phyloP scores from a whole-genome alignment of 176 grass and related monocot species.

The Cenchrus americanus region DNA sequence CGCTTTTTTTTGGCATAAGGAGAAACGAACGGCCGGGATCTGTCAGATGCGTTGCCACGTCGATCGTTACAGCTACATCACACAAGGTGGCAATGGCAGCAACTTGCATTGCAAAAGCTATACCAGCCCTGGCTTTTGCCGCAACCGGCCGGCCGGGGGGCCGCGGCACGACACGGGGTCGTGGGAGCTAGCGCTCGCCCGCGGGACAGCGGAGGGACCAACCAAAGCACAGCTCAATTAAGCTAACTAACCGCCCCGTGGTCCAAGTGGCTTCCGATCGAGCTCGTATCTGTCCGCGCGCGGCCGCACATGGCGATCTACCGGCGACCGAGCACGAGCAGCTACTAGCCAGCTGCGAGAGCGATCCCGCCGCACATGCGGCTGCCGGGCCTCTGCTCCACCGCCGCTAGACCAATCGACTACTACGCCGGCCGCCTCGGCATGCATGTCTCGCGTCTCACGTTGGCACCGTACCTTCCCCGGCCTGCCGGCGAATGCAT shows the following conservation, averaged over 20 bases:
- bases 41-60: too few relatives aligned
- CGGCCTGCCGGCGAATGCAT: background rate
- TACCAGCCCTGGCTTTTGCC: background rate
- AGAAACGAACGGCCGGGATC: too few relatives aligned
- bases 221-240: background rate
- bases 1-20: too few relatives aligned
- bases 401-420: constrained; percentile 4
- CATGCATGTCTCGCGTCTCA: background rate
- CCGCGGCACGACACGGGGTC: background rate
- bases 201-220: constrained; percentile 1
- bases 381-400: constrained; percentile 21
- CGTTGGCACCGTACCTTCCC: background rate
- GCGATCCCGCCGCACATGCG: constrained; percentile 34
- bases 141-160: background rate
- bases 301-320: background rate
- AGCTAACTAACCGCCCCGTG: constrained; percentile 22
- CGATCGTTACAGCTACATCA: too few relatives aligned
- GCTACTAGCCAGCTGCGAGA: too few relatives aligned
- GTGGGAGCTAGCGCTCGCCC: background rate
- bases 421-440: background rate
- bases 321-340: background rate
- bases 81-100: background rate
- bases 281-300: background rate
- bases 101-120: background rate
- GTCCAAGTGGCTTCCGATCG: background rate